Evolutionary conservation across 306 rosid genomes (phyloP), one percentile per base, ranked within the genome.

Genomic region (Trichosanthes cucumerina): DNA sequence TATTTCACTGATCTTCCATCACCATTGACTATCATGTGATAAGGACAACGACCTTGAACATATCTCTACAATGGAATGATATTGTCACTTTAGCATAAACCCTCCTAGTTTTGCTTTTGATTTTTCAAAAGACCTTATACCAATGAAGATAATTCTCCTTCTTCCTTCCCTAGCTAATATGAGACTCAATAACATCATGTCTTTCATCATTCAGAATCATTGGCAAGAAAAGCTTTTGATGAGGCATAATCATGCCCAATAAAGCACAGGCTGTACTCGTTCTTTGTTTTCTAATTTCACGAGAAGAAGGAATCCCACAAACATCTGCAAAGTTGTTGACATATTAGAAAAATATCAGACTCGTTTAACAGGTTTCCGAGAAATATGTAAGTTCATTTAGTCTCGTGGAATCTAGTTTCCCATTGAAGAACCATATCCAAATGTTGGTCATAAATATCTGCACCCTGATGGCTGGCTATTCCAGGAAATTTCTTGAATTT

Each of bases 401-500:
- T 93, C 85, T 90, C 96, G 34, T 91, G 91, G 87, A 93, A 93
- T 33, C 91, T 79, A 63, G 90, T 93, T 84, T 90, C 93, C 96
- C 91, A 90, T 60, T 91, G 98, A 73, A 86, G 84, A 80, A 90
- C 97, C 97, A 93, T 93, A 68, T 97, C 97, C 88, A 90, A 87
- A 74, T 93, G 97, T 53, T 91, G 97, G 59, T 38, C 74, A 91
- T 4, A 80, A 90, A 19, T 7, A 93, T 91, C 84, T 93, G 93
- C 83, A 86, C 97, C 49, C 78, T 84, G 19, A 85, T 50, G 14
- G 97, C 89, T 0, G 92, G 96, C 60, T 91, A 77, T 84, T 93
- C 97, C 77, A 90, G 93, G 15, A 89, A 88, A 81, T 93, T 90
- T 93, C 33, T 21, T 57, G 1, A 90, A 88, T 0, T 85, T 58